A percentile compares a stretch with the other conserved stretches of the same genome.
Conservation (phyloP, 331 rosid species). For the Pyracantha coccinea region DNA sequence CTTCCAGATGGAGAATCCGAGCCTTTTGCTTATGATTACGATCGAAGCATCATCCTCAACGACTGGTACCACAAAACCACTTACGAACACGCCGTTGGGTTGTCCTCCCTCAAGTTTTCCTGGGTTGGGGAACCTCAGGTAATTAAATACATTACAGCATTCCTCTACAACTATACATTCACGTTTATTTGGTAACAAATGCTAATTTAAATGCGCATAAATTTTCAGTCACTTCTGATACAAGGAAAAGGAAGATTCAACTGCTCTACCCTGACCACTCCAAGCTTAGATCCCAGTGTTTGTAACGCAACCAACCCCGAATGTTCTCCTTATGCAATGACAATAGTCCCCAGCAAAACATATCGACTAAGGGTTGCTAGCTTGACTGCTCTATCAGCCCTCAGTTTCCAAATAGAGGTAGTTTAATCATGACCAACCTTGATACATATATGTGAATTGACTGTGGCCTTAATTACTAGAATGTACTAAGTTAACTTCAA, state of each 20-base stretch:
- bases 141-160: neutral
- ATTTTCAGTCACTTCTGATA: slow-evolving; percentile 66
- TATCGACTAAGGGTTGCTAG: slow-evolving; percentile 62
- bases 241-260: slow-evolving; percentile 78
- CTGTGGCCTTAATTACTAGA: no score
- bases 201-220: neutral
- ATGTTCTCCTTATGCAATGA: slow-evolving; percentile 47
- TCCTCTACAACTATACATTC: neutral
- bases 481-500: neutral
- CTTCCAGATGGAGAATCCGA: slow-evolving; percentile 49
- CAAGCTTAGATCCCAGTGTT: slow-evolving; percentile 19
- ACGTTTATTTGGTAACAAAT: neutral
- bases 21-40: slow-evolving; percentile 65
- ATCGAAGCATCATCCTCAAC: slow-evolving; percentile 59
- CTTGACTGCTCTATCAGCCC: slow-evolving; percentile 71
- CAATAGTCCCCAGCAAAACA: slow-evolving; percentile 57
- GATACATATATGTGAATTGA: no score
- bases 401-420: slow-evolving; percentile 82
- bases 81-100: slow-evolving; percentile 54
- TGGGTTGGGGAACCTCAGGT: slow-evolving; percentile 90
- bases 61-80: slow-evolving; percentile 81
- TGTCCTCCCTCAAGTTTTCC: slow-evolving; percentile 36
- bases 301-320: slow-evolving; percentile 59
- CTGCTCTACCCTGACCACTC: slow-evolving; percentile 38
- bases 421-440: no score